Conservation (phyloP, 176 grass and related monocot species). For the Cocos nucifera region DNA sequence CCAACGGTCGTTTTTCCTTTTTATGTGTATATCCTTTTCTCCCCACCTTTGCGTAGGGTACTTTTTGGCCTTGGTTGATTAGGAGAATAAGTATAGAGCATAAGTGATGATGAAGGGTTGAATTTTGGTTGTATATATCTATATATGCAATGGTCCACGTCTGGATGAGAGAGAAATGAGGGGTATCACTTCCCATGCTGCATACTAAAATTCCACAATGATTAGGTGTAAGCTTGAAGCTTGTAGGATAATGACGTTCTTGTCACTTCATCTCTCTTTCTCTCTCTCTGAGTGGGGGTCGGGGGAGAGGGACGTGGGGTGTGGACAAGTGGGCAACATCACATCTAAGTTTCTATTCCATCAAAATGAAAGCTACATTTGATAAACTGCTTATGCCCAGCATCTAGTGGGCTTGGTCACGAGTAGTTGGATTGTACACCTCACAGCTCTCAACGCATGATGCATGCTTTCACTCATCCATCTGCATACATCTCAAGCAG, state of each 20-base stretch:
- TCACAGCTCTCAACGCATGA: no score
- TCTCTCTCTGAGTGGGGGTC: no score
- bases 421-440: no score
- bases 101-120: neutral
- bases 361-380: no score
- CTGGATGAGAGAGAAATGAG: slow-evolving; percentile 17
- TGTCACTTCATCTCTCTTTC: no score
- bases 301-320: no score
- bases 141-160: slow-evolving; percentile 19
- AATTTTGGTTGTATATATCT: slow-evolving; percentile 21
- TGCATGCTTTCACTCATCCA: no score
- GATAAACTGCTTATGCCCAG: no score
- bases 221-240: slow-evolving; percentile 1
- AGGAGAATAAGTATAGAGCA: neutral
- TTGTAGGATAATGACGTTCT: slow-evolving; percentile 8
- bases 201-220: slow-evolving; percentile 20
- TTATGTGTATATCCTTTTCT: slow-evolving; percentile 6
- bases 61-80: neutral
- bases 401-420: no score
- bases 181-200: slow-evolving; percentile 14
- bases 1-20: neutral
- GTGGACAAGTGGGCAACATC: no score
- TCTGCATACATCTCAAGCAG: no score
- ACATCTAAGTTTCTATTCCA: no score
- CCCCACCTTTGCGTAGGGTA: neutral